Base-by-base conservation (phyloP, 176 grass and related monocot genomes). In the Cenchrus fungigraminus region DNA sequence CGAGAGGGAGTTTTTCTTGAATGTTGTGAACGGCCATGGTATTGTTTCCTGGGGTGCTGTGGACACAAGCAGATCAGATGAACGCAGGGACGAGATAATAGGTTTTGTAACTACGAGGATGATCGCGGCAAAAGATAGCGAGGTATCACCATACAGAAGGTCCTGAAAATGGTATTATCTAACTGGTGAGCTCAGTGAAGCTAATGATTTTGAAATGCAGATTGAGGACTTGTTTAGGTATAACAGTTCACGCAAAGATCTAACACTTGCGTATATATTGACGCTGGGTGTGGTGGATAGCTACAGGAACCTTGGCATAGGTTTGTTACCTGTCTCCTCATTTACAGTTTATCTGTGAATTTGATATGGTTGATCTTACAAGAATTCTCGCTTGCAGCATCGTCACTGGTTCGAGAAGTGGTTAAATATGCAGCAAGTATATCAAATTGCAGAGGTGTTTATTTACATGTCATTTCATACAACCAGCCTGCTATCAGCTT, bases 401-500 rank as follows among this genome's bases (percentile, higher is more conserved):
- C 91, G 63, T 93, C 93, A 40, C 88, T 99, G 86, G 91, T 99
- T 76, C 80, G 80, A 32, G 93, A 99, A 85, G 97, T 96, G 83
- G 92, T 94, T 87, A 99, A 99, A 85, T 95, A 99, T 87, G 91
- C 97, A 44, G 78, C 84, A 58, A 99, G 93, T 68, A 95, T 99
- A 85, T 86, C 86, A 28, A 91, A 80, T 84, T 99, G 97, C 88
- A 91, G 91, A 84, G 97, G 88, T 77, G 93, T 99, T 59, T 99
- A 99, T 85, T 89, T 99, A 60, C 97, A 99, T 95, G 93, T 99
- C 82, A 96, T 99, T 86, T 95, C 97, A 34, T 99, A 96, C 74
- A 99, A 99, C 76, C 94, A 92, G 61, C 93, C 91, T 83, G 97
- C 97, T 37, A 99, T 99, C 62, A 92, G 80, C 79, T 99, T 99